Percentiles rank a stretch among this genome's conserved stretches.
These are phyloP conservation scores for Epichloe elymi DNA, from an alignment of 2,329 filamentous ascomycete genomes.

Conservation along the genomic window DNA sequence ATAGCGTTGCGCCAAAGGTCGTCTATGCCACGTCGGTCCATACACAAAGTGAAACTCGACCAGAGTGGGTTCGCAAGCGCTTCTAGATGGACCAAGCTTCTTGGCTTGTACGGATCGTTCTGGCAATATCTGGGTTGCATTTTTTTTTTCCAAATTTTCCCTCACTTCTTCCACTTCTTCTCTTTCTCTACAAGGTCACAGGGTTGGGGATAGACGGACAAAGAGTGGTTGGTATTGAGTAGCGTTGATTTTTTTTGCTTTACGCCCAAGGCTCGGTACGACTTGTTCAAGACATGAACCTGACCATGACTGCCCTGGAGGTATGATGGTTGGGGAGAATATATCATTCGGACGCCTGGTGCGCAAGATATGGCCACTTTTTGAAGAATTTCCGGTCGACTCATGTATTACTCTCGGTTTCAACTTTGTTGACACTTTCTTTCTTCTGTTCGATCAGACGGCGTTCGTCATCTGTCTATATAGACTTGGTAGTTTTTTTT, in stretches of 20 bases:
- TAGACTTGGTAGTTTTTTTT: not conserved
- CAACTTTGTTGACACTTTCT: not conserved
- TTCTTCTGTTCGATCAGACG: not conserved
- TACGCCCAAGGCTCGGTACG: too few species aligned
- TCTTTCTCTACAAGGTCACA: not conserved
- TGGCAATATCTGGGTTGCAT: not conserved
- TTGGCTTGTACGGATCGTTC: not conserved
- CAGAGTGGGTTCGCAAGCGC: conserved; percentile 5
- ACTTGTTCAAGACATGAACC: too few species aligned
- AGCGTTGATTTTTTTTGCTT: not conserved
- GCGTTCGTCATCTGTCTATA: not conserved
- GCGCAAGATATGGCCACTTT: not conserved
- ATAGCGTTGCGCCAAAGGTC: not conserved
- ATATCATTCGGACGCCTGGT: not conserved
- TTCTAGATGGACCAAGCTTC: not conserved
- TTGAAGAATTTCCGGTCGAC: not conserved
- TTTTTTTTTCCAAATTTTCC: not conserved
- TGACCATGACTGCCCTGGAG: not conserved
- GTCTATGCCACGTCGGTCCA: not conserved
- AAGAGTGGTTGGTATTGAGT: not conserved
- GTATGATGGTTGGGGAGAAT: not conserved
- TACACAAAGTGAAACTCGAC: conserved; percentile 2
- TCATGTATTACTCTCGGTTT: too few species aligned
- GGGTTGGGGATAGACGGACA: not conserved
- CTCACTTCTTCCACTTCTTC: not conserved